Conservation (phyloP, 805 yeast genomes). For the Komagataella ulmi region DNA sequence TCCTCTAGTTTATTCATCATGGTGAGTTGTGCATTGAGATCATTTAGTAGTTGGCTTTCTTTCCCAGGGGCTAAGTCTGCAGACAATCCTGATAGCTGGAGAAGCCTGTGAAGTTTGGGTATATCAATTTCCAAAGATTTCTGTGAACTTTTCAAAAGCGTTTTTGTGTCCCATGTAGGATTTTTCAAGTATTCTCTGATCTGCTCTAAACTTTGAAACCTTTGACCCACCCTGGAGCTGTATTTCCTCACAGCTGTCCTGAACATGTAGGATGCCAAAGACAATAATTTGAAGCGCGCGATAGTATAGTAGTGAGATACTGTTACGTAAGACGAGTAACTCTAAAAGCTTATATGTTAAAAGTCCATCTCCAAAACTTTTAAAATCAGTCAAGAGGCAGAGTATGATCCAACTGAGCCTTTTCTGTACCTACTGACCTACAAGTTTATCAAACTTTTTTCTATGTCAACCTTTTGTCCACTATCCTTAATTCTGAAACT, state of each 20-base stretch:
- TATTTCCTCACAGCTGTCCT: neutral
- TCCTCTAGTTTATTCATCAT: slow-evolving; percentile 33
- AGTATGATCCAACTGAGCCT: too few relatives aligned
- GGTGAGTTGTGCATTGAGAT: slow-evolving; percentile 32
- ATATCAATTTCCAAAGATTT: slow-evolving; percentile 6
- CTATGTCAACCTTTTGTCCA: neutral
- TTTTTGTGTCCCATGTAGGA: slow-evolving; percentile 15
- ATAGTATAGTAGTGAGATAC: neutral
- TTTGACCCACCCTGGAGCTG: slow-evolving; percentile 3
- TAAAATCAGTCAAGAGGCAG: too few relatives aligned
- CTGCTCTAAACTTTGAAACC: slow-evolving; percentile 6
- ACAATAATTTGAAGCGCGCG: neutral
- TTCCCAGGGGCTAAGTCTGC: slow-evolving; percentile 14
- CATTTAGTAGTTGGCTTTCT: slow-evolving; percentile 15
- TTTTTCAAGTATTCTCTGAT: slow-evolving; percentile 7
- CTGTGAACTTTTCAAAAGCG: slow-evolving; percentile 7
- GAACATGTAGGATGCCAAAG: neutral
- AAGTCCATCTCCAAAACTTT: too few relatives aligned
- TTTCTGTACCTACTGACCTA: too few relatives aligned
- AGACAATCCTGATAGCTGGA: slow-evolving; percentile 37
- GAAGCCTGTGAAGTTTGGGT: slow-evolving; percentile 16
- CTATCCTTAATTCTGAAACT: neutral
- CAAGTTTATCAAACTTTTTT: neutral
- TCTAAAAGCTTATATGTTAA: too few relatives aligned
- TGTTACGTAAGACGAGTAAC: neutral